Conservation (phyloP, 2,329 filamentous ascomycete species). For the Fusarium abutilonis region DNA sequence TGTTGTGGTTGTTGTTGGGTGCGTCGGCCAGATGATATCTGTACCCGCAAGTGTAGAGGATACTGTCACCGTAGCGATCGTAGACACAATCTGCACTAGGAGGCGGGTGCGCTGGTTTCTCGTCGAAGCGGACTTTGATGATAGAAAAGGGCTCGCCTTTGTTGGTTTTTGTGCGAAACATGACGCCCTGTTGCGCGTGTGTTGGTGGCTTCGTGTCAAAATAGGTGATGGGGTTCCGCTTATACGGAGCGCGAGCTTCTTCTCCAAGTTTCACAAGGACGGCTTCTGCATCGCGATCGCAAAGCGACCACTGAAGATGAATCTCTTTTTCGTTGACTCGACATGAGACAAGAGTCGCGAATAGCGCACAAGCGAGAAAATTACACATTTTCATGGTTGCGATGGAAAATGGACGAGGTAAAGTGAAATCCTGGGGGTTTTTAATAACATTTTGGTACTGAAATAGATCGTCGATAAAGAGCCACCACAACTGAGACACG, state of each 20-base stretch:
- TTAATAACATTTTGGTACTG: neutral
- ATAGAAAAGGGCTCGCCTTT: slow-evolving; percentile 29
- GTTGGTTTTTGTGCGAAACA: slow-evolving; percentile 39
- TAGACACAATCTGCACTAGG: slow-evolving; percentile 28
- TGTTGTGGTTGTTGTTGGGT: neutral
- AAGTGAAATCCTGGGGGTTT: neutral
- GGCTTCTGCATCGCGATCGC: slow-evolving; percentile 23
- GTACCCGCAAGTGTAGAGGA: slow-evolving; percentile 32
- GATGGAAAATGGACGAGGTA: neutral
- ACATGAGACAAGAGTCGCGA: neutral
- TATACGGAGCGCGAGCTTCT: slow-evolving; percentile 27
- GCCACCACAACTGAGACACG: neutral
- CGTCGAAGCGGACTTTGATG: slow-evolving; percentile 34
- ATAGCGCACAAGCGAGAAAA: neutral
- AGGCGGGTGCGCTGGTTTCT: slow-evolving; percentile 13
- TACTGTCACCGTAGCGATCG: slow-evolving; percentile 33
- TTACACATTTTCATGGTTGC: slow-evolving; percentile 18
- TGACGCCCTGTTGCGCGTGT: slow-evolving; percentile 33
- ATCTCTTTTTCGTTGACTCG: slow-evolving; percentile 12
- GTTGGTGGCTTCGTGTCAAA: slow-evolving; percentile 37
- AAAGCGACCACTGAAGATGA: slow-evolving; percentile 39
- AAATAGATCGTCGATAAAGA: neutral
- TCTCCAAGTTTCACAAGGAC: slow-evolving; percentile 34
- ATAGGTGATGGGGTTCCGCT: slow-evolving; percentile 35
- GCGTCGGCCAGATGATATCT: slow-evolving; percentile 14